Evolutionary conservation across 805 yeast species (phyloP).

Genomic region (Candida ulmi): DNA sequence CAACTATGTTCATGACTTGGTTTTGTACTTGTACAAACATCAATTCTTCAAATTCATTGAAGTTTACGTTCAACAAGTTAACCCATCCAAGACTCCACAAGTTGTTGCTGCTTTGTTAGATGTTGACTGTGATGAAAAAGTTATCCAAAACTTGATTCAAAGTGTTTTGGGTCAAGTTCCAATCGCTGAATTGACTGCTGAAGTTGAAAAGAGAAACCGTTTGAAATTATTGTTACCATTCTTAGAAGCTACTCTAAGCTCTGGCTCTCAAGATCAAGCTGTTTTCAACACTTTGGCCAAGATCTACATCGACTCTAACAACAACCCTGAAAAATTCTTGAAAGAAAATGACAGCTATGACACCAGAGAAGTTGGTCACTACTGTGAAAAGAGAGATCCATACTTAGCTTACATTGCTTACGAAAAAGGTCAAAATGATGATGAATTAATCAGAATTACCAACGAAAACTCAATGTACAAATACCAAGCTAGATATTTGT

Average conservation of each 20-base stretch:
- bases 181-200: conserved; percentile 78
- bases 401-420: conserved; percentile 96
- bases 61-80: conserved; percentile 96
- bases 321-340: conserved; percentile 94
- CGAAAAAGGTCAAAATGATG: conserved; percentile 90
- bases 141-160: conserved; percentile 72
- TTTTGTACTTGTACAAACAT: conserved; percentile 89
- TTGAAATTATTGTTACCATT: conserved; percentile 88
- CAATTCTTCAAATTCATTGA: conserved; percentile 95
- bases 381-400: conserved; percentile 99
- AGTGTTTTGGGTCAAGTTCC: conserved; percentile 95
- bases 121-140: conserved; percentile 92
- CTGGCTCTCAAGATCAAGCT: conserved; percentile 85
- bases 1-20: conserved; percentile 87
- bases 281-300: conserved; percentile 93
- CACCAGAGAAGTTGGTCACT: conserved; percentile 92
- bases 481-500: conserved; percentile 95
- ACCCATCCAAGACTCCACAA: conserved; percentile 92
- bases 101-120: conserved; percentile 94
- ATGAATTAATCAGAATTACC: conserved; percentile 83
- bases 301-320: conserved; percentile 95
- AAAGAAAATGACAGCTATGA: conserved; percentile 87
- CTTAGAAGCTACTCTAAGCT: conserved; percentile 79
- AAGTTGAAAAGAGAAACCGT: conserved; percentile 95
- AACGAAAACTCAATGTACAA: conserved; percentile 98